Evolutionary conservation across 495 filamentous ascomycete species (phyloP).

Genomic region (Podospora didyma): DNA sequence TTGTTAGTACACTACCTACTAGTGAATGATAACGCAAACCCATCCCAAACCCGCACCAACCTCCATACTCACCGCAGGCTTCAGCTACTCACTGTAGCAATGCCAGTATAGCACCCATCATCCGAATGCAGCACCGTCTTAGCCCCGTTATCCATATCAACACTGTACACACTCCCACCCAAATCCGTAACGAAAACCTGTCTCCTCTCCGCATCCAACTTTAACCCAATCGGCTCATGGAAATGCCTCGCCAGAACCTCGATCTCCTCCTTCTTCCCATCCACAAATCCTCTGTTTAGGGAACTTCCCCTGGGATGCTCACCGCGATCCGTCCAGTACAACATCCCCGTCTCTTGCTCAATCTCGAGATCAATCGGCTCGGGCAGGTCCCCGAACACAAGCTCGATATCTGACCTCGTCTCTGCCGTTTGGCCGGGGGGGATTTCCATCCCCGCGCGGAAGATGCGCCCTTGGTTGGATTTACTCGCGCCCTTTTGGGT

Average conservation of each 20-base stretch:
- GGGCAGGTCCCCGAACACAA: slow-evolving; percentile 26
- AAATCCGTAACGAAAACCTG: slow-evolving; percentile 43
- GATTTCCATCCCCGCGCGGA: slow-evolving; percentile 33
- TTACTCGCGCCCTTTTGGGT: slow-evolving; percentile 52
- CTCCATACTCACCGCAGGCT: no score
- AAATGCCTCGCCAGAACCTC: slow-evolving; percentile 30
- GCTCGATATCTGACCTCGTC: background rate
- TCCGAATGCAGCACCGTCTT: slow-evolving; percentile 19
- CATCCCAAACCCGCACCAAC: no score
- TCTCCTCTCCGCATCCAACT: slow-evolving; percentile 30
- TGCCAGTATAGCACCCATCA: slow-evolving; percentile 6
- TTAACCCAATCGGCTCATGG: slow-evolving; percentile 47
- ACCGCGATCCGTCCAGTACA: slow-evolving; percentile 55
- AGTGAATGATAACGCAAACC: no score
- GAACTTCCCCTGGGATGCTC: slow-evolving; percentile 45
- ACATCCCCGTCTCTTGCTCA: slow-evolving; percentile 25
- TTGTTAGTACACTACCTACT: no score
- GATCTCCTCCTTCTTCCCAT: background rate
- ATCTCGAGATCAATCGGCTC: slow-evolving; percentile 54
- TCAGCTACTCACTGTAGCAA: background rate
- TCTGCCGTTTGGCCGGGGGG: slow-evolving; percentile 9
- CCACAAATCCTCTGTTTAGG: slow-evolving; percentile 26
- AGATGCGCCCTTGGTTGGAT: slow-evolving; percentile 39
- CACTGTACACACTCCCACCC: slow-evolving; percentile 40
- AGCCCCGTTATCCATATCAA: slow-evolving; percentile 32